phyloP scores from a whole-genome alignment of 2,329 filamentous ascomycete genomes.

The Sporothrix dimorphospora region DNA sequence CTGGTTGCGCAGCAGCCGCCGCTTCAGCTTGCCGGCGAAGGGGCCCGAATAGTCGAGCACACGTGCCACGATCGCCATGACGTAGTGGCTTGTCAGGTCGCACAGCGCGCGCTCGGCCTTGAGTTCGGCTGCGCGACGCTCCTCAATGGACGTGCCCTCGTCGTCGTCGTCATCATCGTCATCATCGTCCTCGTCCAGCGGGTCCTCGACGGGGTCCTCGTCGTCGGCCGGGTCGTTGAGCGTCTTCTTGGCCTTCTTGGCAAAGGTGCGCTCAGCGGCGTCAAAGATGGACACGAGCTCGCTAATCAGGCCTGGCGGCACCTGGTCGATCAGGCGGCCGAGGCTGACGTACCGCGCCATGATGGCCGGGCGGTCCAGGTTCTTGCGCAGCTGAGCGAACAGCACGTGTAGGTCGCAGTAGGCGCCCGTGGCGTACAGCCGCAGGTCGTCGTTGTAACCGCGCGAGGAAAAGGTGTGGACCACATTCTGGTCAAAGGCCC shows the following conservation, averaged over 20 bases:
- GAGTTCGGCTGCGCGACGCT: slow-evolving; percentile 67
- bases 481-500: slow-evolving; percentile 63
- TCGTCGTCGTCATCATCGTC: slow-evolving; percentile 68
- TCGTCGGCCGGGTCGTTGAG: slow-evolving; percentile 69
- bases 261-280: slow-evolving; percentile 73
- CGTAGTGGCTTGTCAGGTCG: slow-evolving; percentile 80
- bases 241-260: slow-evolving; percentile 67
- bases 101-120: slow-evolving; percentile 85
- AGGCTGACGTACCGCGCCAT: slow-evolving; percentile 58
- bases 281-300: slow-evolving; percentile 76
- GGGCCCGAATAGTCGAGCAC: slow-evolving; percentile 69
- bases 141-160: slow-evolving; percentile 56
- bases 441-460: slow-evolving; percentile 74
- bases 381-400: slow-evolving; percentile 71
- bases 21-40: slow-evolving; percentile 65
- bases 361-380: slow-evolving; percentile 50
- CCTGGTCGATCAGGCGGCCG: slow-evolving; percentile 67
- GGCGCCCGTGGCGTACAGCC: slow-evolving; percentile 73
- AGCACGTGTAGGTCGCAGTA: slow-evolving; percentile 82
- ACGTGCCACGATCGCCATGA: slow-evolving; percentile 75
- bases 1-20: slow-evolving; percentile 77
- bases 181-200: slow-evolving; percentile 60
- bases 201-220: slow-evolving; percentile 70
- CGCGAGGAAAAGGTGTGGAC: slow-evolving; percentile 70
- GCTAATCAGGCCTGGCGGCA: slow-evolving; percentile 64